A percentile compares a stretch with the other conserved stretches of the same genome.
These are phyloP conservation scores for Paspalum notatum DNA, from an alignment of 176 grass and related monocot species.

Conservation along the genomic window DNA sequence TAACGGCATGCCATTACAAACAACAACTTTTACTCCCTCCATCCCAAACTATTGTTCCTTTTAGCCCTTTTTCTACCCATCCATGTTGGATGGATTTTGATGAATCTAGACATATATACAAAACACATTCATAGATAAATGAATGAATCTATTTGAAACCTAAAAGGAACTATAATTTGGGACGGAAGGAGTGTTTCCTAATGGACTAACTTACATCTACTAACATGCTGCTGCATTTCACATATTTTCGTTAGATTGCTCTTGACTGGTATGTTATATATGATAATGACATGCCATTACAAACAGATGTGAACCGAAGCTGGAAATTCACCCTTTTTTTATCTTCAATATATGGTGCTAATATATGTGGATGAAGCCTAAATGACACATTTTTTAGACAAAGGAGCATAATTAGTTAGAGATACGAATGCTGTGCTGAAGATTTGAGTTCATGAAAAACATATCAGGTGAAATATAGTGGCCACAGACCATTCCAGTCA, in stretches of 20 bases:
- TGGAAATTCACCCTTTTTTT: neutral
- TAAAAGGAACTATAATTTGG: too few species aligned
- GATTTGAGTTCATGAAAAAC: conserved; percentile 4
- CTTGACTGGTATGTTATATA: neutral
- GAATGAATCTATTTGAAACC: too few species aligned
- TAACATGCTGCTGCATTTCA: conserved; percentile 3
- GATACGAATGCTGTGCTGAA: neutral
- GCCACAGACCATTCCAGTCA: conserved; percentile 76
- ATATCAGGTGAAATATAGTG: conserved; percentile 20
- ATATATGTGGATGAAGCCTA: conserved; percentile 20
- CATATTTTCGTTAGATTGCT: conserved; percentile 13
- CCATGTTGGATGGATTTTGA: too few species aligned
- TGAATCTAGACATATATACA: too few species aligned
- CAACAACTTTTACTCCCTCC: conserved; percentile 9
- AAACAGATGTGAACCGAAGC: conserved; percentile 14
- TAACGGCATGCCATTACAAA: neutral
- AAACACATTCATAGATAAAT: too few species aligned
- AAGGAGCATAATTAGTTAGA: conserved; percentile 33
- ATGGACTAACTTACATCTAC: neutral
- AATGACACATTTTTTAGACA: neutral
- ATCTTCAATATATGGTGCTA: conserved; percentile 3
- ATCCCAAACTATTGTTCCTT: too few species aligned
- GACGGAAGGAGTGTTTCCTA: too few species aligned
- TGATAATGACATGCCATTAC: too few species aligned
- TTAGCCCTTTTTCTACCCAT: too few species aligned